phyloP scores from a whole-genome alignment of 257 asterid genomes.

The Primulina tabacum region DNA sequence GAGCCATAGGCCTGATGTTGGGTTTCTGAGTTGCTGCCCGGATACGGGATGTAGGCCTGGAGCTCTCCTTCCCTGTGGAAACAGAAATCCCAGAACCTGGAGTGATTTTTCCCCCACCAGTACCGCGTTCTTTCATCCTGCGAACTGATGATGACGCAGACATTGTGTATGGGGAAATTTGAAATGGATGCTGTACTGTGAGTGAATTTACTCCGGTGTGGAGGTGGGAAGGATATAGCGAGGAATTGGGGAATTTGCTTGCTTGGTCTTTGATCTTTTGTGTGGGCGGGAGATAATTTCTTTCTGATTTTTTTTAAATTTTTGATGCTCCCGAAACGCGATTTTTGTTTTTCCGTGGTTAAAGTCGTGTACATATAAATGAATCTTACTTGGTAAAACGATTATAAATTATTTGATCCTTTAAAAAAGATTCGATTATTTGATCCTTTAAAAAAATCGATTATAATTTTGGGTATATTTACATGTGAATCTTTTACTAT shows the following conservation, averaged over 20 bases:
- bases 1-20: slow-evolving; percentile 45
- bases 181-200: slow-evolving; percentile 4
- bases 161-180: slow-evolving; percentile 20
- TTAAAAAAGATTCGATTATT: no score
- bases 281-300: slow-evolving; percentile 25
- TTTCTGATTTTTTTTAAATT: slow-evolving; percentile 13
- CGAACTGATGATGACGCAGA: slow-evolving; percentile 58
- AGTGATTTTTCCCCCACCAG: slow-evolving; percentile 38
- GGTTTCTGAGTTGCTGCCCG: slow-evolving; percentile 68
- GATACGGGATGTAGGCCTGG: slow-evolving; percentile 50
- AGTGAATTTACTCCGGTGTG: neutral
- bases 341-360: no score
- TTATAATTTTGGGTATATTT: no score
- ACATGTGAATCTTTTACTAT: no score
- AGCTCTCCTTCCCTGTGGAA: slow-evolving; percentile 66
- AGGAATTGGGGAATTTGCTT: neutral
- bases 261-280: no score
- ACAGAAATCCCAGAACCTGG: slow-evolving; percentile 47
- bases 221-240: neutral
- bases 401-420: no score
- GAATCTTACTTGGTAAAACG: no score
- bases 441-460: no score
- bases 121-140: slow-evolving; percentile 60
- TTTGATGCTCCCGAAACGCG: no score
- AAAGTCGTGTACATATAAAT: no score